A percentile compares a stretch with the other conserved stretches of the same genome.
Evolutionary conservation across 2,329 filamentous ascomycete genomes (phyloP).

Genomic region (Monosporascus sp.): DNA sequence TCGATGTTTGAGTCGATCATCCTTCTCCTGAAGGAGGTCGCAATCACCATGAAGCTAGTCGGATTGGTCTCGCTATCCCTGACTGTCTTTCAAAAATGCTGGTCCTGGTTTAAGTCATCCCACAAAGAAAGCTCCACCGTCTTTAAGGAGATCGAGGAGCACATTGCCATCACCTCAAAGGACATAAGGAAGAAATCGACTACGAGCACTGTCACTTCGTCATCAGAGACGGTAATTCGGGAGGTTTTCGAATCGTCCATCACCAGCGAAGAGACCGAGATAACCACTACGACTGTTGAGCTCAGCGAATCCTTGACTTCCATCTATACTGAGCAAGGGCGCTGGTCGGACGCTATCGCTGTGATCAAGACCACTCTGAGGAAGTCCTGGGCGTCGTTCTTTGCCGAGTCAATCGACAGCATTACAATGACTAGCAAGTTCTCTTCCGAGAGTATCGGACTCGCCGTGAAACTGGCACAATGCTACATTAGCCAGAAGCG

Average conservation of each 20-base stretch:
- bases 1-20: background rate
- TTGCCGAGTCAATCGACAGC: constrained; percentile 37
- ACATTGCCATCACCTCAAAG: constrained; percentile 35
- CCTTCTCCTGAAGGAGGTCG: constrained; percentile 21
- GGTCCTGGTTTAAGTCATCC: constrained; percentile 32
- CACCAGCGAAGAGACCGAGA: constrained; percentile 14
- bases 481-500: constrained; percentile 36
- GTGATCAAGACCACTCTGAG: constrained; percentile 39
- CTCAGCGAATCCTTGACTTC: constrained; percentile 33
- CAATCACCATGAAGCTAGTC: constrained; percentile 40
- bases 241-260: constrained; percentile 39
- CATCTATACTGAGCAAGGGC: constrained; percentile 39
- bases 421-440: background rate
- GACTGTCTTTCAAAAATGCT: constrained; percentile 39
- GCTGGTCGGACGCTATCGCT: constrained; percentile 40
- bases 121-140: constrained; percentile 25
- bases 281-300: constrained; percentile 33
- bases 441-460: constrained; percentile 31
- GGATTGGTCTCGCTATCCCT: constrained; percentile 39
- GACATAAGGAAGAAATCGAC: constrained; percentile 33
- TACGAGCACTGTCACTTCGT: constrained; percentile 1
- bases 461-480: constrained; percentile 39
- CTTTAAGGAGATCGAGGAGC: constrained; percentile 38
- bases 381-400: constrained; percentile 40
- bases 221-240: constrained; percentile 36